These are phyloP conservation scores for Blumeria hordei DNA, from an alignment of 2,329 filamentous ascomycete species.

Conservation along the genomic window DNA sequence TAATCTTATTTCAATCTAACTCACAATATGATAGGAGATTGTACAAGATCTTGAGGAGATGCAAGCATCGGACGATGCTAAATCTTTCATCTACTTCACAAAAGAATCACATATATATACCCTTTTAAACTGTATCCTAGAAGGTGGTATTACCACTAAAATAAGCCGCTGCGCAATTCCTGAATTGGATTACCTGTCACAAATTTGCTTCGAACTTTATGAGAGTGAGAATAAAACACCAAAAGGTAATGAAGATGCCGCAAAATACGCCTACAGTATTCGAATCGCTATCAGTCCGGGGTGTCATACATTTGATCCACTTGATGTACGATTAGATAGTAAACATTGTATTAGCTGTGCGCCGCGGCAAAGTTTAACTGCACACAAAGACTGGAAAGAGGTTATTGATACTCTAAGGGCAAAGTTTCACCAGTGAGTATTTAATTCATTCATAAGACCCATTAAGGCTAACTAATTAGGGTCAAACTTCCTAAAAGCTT, in stretches of 20 bases:
- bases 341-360: conserved; percentile 92
- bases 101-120: conserved; percentile 99
- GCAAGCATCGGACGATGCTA: conserved; percentile 80
- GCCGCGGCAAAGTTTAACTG: conserved; percentile 67
- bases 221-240: conserved; percentile 50
- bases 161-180: conserved; percentile 88
- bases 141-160: conserved; percentile 91
- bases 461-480: conserved; percentile 5
- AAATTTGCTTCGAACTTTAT: conserved; percentile 96
- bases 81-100: conserved; percentile 96
- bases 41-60: conserved; percentile 93
- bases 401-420: conserved; percentile 88
- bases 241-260: conserved; percentile 11
- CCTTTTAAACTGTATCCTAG: conserved; percentile 86
- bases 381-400: conserved; percentile 85
- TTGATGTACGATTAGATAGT: conserved; percentile 89
- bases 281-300: conserved; percentile 88
- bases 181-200: conserved; percentile 87
- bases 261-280: conserved; percentile 69
- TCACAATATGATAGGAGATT: conserved; percentile 39
- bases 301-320: conserved; percentile 85
- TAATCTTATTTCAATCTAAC: conserved; percentile 1
- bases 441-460: neutral
- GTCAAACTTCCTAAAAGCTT: conserved; percentile 17
- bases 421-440: conserved; percentile 71